Base-by-base conservation (phyloP, 345 rosid species). In the Eucalyptus lansdowneana region DNA sequence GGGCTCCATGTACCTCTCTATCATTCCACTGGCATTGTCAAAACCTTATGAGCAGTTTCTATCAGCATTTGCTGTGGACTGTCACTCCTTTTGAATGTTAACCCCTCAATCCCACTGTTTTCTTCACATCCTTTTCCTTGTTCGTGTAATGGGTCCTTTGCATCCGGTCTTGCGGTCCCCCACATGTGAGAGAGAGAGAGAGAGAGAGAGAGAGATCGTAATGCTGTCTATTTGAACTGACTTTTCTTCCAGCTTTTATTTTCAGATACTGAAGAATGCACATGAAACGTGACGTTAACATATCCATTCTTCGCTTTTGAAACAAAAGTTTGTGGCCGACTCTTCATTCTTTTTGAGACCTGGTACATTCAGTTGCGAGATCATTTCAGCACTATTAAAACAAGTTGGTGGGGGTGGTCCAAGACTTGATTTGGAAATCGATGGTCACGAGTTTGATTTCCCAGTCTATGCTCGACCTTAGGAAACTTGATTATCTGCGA, bases 1-100 rank as follows among this genome's bases (percentile, higher is more conserved):
- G 45, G 81, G 81, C 81, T 72, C 81, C 81, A 72, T 72, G 14
- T 34, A 72, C 81, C 45, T 40, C 45, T 53, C 88, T 54, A 89
- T 89, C 87, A 50, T 88, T 89, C 89, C 86, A 60, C 72, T 89
- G 54, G 88, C 49, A 54, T 49, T 88, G 91, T 88, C 87, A 88
- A 85, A 87, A 49, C 37, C 42, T 51, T 50, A 9, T 44, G 91
- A 80, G 50, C 87, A 34, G 92, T 88, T 89, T 42, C 92, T 87
- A 86, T 91, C 92, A 88, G 87, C 91, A 88, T 37, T 86, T 86
- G 90, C 90, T 86, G 88, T 88, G 91, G 72, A 87, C 88, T 89
- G 25, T 88, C 87, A 21, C 47, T 76, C 85, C 29, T 76, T 76
- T 76, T 86, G 87, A 88, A 53, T 62, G 72, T 88, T 85, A 42